Base-by-base conservation (phyloP, 2,329 filamentous ascomycete species). In the Lecanosticta acicola region DNA sequence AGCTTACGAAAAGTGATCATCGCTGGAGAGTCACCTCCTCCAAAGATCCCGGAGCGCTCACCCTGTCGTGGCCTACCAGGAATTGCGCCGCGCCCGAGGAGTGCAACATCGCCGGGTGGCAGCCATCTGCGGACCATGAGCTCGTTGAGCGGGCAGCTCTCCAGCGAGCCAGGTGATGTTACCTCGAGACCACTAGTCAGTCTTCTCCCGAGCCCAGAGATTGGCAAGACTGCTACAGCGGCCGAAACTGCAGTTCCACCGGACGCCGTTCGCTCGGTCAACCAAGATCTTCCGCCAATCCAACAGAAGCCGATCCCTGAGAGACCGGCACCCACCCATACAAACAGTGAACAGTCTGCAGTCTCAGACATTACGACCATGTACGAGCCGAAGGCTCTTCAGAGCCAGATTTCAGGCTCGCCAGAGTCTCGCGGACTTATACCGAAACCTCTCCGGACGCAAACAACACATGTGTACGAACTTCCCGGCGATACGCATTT, bases 401-500 rank as follows among this genome's bases (percentile, higher is more conserved):
- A n/a, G n/a, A n/a, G n/a, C n/a, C n/a, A n/a, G n/a, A n/a, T n/a
- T n/a, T 17, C 35, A 35, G 7, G 29, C 11, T 29, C 24, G 11
- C 5, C 24, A 7, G 24, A 7, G 3, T n/a, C 19, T 24, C 17
- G 4, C 3, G 17, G 19, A 9, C 37, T 39, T 5, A 20, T 20
- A 19, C 43, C 43, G 5, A 17, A 35, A 17, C 38, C 43, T 19
- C 20, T 46, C 5, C 32, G 32, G 5, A 32, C 17, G 13, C 44
- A 29, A 7, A 17, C 14, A 19, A 18, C 24, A 3, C n/a, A 18
- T 32, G 39, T 46, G 10, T 42, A 32, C n/a, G 44, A 46, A 32
- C 44, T 46, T 3, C 44, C 44, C 11, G 44, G 44, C 8, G 44
- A 46, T 33, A 41, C 35, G 9, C 34, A 32, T 17, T 44, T 44